These are phyloP conservation scores for Westerdykella aurantiaca DNA, from an alignment of 2,329 filamentous ascomycete genomes.

Conservation along the genomic window DNA sequence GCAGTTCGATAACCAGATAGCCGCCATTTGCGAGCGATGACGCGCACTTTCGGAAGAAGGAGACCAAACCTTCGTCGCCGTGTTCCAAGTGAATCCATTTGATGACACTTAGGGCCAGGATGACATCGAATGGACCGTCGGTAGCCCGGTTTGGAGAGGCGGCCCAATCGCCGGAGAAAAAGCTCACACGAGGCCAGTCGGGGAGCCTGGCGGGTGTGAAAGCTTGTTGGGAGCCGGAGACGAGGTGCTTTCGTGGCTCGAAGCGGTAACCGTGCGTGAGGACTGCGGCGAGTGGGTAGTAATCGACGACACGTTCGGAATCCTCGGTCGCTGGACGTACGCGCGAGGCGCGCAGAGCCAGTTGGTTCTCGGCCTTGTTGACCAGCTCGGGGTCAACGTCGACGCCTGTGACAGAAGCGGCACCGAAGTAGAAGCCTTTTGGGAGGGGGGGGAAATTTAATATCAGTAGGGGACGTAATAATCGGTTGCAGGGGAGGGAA, in stretches of 20 bases:
- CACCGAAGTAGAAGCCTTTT: constrained; percentile 35
- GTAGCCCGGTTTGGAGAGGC: constrained; percentile 18
- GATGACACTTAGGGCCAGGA: constrained; percentile 37
- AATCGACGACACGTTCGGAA: constrained; percentile 19
- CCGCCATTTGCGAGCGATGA: constrained; percentile 24
- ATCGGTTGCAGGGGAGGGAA: constrained; percentile 21
- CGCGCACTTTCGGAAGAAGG: constrained; percentile 31
- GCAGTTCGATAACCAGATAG: constrained; percentile 30
- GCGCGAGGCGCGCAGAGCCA: constrained; percentile 35
- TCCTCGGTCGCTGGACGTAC: constrained; percentile 17
- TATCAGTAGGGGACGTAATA: constrained; percentile 27
- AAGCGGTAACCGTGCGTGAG: constrained; percentile 29
- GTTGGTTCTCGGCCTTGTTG: constrained; percentile 31
- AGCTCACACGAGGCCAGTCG: constrained; percentile 24
- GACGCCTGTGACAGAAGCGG: constrained; percentile 35
- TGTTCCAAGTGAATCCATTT: constrained; percentile 38
- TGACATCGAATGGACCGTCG: constrained; percentile 28
- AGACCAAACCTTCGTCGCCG: constrained; percentile 26
- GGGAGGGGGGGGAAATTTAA: constrained; percentile 18
- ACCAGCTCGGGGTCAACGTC: constrained; percentile 37
- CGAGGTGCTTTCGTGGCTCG: constrained; percentile 15
- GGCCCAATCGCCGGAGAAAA: constrained; percentile 32
- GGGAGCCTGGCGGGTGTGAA: constrained; percentile 5
- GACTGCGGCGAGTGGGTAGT: constrained; percentile 35
- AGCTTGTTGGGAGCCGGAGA: constrained; percentile 15